phyloP scores from a whole-genome alignment of 2,329 filamentous ascomycete genomes.

The Conoideocrella luteorostrata region DNA sequence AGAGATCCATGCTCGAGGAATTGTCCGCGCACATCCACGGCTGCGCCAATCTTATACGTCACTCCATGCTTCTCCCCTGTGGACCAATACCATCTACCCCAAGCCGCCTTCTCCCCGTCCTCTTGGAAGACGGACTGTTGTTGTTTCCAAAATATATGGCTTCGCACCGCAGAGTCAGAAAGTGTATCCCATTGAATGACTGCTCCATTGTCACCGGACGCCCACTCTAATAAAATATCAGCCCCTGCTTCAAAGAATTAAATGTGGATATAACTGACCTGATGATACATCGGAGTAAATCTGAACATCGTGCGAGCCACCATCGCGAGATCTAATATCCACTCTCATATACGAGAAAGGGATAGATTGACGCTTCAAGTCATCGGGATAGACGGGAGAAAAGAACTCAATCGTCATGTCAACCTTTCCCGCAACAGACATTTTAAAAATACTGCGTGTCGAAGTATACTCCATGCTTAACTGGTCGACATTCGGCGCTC shows the following conservation, averaged over 20 bases:
- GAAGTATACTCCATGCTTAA: constrained; percentile 63
- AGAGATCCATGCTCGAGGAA: constrained; percentile 61
- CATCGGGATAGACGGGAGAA: constrained; percentile 62
- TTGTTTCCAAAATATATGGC: constrained; percentile 57
- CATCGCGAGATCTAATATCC: constrained; percentile 56
- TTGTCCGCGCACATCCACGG: constrained; percentile 55
- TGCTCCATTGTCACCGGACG: constrained; percentile 52
- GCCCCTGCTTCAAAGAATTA: too few species aligned
- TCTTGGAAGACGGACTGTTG: constrained; percentile 65
- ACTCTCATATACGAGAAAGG: constrained; percentile 66
- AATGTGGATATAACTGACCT: constrained; percentile 13
- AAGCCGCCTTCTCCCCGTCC: constrained; percentile 63
- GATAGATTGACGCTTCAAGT: constrained; percentile 61
- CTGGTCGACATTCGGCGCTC: constrained; percentile 49
- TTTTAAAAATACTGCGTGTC: constrained; percentile 63
- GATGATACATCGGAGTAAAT: constrained; percentile 65
- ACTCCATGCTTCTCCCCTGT: constrained; percentile 48
- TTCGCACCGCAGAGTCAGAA: constrained; percentile 44
- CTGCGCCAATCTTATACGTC: constrained; percentile 63
- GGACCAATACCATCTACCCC: constrained; percentile 75
- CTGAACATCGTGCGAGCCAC: constrained; percentile 55
- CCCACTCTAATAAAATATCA: constrained; percentile 63
- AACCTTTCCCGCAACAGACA: constrained; percentile 56
- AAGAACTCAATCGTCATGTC: constrained; percentile 65
- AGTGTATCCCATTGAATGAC: constrained; percentile 58